Evolutionary conservation across 2,329 filamentous ascomycete species (phyloP), one percentile per base, ranked within the genome.

Genomic region (Endocalyx cinctus): DNA sequence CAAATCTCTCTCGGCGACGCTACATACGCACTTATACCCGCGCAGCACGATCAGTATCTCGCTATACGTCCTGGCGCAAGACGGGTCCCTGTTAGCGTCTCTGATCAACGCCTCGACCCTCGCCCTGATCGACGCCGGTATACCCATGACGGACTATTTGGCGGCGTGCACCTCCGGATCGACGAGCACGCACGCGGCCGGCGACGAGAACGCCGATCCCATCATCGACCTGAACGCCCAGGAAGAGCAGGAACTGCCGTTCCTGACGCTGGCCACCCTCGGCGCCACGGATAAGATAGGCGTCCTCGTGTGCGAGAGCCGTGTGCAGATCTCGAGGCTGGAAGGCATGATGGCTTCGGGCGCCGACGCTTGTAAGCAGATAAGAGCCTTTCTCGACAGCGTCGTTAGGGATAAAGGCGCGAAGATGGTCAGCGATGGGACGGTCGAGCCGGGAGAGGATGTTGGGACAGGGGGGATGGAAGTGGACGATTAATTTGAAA

Each of bases 281-380:
- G 84, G 86, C 2, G 74, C 70, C 5, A 78, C 71, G 29, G 86
- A 90, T 54, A 82, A 80, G 48, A 81, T 97, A 3, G 80, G 77
- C 3, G 83, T 89, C 6, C 63, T 94, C 43, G 74, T 89, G 10
- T 85, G 94, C 72, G 92, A 97, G 69, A 92, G 82, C 34, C 78
- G 87, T 29, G 82, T 95, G n/a, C 84, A 94, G 60, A 77, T 84
- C 43, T 73, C 73, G 37, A 75, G 88, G 37, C 57, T 97, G 39
- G 90, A 98, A 64, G 85, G 85, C 1, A 94, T 98, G 89, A 66
- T 98, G 48, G 87, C 86, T 0, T 87, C 95, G 2, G 90, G 84
- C 0, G 79, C 96, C 30, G 89, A 96, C 57, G 92, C 89, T 5
- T 97, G 90, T 60, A 87, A 83, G 62, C 83, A 89, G 56, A 80